Evolutionary conservation across 164 flowering plant species (phyloP).

Genomic region (Dillenia turbinata): DNA sequence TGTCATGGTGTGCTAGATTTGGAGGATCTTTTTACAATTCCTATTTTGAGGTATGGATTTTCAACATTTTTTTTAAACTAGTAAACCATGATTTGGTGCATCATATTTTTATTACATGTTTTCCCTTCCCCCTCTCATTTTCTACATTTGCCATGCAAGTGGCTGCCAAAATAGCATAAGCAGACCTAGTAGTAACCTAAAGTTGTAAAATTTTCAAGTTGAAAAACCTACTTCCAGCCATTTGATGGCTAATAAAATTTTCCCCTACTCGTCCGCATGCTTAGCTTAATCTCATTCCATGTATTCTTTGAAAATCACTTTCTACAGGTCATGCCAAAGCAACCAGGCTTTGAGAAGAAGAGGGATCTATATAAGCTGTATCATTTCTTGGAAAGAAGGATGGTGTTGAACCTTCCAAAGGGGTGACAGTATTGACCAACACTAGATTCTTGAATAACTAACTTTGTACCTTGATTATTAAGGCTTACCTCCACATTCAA

Average conservation of each 20-base stretch:
- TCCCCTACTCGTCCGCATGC: not conserved
- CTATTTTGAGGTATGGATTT: constrained; percentile 92
- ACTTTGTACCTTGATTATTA: too few species aligned
- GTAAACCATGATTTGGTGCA: not conserved
- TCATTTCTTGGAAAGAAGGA: constrained; percentile 52
- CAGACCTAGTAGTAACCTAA: too few species aligned
- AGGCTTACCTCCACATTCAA: too few species aligned
- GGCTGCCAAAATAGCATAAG: too few species aligned
- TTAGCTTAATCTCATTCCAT: not conserved
- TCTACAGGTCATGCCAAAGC: constrained; percentile 90
- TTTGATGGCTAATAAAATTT: too few species aligned
- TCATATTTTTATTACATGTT: too few species aligned
- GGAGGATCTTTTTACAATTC: constrained; percentile 79
- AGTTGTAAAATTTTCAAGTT: too few species aligned
- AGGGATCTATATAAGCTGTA: constrained; percentile 84
- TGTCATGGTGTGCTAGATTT: constrained; percentile 99
- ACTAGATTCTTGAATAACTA: too few species aligned
- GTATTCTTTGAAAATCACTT: not conserved
- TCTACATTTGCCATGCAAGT: not conserved
- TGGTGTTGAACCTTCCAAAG: too few species aligned
- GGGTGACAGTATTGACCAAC: too few species aligned
- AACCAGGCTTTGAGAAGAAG: constrained; percentile 80
- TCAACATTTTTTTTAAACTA: not conserved
- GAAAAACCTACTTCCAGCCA: too few species aligned
- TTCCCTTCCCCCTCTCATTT: not conserved